Evolutionary conservation across 2,329 filamentous ascomycete species (phyloP).

Genomic region (Ascomycota sp.): DNA sequence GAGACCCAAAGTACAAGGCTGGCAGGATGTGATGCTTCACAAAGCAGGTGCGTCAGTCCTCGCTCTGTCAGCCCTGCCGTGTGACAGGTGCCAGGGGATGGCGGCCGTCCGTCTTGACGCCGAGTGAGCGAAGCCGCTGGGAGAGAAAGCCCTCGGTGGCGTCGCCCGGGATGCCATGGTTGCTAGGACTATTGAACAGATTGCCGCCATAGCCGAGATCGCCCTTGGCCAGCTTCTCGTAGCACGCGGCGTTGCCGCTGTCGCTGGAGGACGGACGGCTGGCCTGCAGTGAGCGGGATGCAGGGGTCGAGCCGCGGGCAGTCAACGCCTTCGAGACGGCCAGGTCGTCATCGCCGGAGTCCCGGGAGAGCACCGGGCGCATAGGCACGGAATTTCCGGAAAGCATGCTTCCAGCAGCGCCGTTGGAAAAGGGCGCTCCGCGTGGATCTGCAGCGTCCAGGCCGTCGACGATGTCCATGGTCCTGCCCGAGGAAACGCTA

Average conservation of each 20-base stretch:
- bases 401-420: slow-evolving; percentile 11
- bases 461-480: slow-evolving; percentile 16
- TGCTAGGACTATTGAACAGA: slow-evolving; percentile 21
- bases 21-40: too few relatives aligned
- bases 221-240: slow-evolving; percentile 49
- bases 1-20: too few relatives aligned
- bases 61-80: too few relatives aligned
- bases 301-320: too few relatives aligned
- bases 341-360: slow-evolving; percentile 4
- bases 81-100: too few relatives aligned
- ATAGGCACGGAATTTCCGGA: slow-evolving; percentile 33
- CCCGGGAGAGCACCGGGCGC: slow-evolving; percentile 9
- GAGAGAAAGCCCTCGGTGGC: slow-evolving; percentile 44
- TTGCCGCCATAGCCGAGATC: slow-evolving; percentile 43
- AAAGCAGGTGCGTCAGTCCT: too few relatives aligned
- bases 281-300: slow-evolving; percentile 7
- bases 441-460: neutral
- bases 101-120: slow-evolving; percentile 17
- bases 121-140: slow-evolving; percentile 43
- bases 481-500: slow-evolving; percentile 8
- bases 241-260: slow-evolving; percentile 16
- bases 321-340: too few relatives aligned
- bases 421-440: slow-evolving; percentile 2
- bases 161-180: slow-evolving; percentile 15
- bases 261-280: slow-evolving; percentile 17